Conservation (phyloP, 176 grass and related monocot genomes). For the Aegilops speltoides region DNA sequence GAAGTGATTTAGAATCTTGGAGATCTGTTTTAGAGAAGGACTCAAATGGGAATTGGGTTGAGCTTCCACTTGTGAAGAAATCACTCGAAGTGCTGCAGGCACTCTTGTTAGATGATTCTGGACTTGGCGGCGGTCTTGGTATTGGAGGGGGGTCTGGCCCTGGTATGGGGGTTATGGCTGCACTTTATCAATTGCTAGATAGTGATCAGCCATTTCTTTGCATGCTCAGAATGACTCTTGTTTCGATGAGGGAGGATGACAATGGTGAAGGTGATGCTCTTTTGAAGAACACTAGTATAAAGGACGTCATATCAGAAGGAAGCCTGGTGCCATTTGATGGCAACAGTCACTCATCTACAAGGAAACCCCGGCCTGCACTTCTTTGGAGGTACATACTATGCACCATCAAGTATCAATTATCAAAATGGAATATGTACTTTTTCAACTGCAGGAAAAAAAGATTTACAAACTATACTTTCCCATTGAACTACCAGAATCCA, state of each 20-base stretch:
- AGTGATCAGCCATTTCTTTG: constrained; percentile 99
- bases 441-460: constrained; percentile 10
- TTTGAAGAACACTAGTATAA: constrained; percentile 55
- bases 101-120: constrained; percentile 95
- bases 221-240: constrained; percentile 95
- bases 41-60: constrained; percentile 80
- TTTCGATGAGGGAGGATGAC: constrained; percentile 97
- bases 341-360: constrained; percentile 57
- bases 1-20: constrained; percentile 77
- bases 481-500: constrained; percentile 2
- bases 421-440: constrained; percentile 8
- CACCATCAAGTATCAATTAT: constrained; percentile 13
- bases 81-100: constrained; percentile 91
- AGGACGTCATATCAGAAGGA: constrained; percentile 63
- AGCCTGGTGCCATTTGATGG: constrained; percentile 56
- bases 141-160: constrained; percentile 94
- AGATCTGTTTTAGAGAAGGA: constrained; percentile 76
- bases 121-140: constrained; percentile 90
- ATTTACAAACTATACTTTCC: constrained; percentile 11
- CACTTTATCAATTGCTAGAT: constrained; percentile 93
- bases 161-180: constrained; percentile 92
- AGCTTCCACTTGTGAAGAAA: constrained; percentile 95
- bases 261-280: constrained; percentile 73
- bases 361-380: constrained; percentile 86
- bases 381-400: constrained; percentile 79